Evolutionary conservation across 805 yeast genomes (phyloP), one percentile per base, ranked within the genome.

Genomic region (Cyberlindnera amylophila): DNA sequence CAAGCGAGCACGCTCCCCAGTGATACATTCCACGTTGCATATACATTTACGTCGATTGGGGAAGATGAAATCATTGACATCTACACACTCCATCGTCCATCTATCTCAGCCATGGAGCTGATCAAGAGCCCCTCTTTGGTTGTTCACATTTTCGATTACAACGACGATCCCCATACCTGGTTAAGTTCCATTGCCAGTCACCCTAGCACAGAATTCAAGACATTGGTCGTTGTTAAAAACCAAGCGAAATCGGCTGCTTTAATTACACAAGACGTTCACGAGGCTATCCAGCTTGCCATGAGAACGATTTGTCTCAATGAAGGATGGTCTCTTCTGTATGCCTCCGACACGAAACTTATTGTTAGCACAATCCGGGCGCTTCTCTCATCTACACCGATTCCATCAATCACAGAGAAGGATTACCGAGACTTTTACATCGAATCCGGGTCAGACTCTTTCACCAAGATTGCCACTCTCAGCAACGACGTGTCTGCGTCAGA

Each of bases 401-500:
- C 17, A 6, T 12, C n/a, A 21, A 15, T 15, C 4, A 13, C 9
- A 34, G 42, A 13, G 30, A 41, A 14, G 4, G 49, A 49, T 29
- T 44, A 53, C 9, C 41, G 54, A 6, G 57, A 61, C 23, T 52
- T 68, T 24, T 47, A 59, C 16, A 65, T 80, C 2, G 81, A 82
- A 0, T 42, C 45, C 6, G 79, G 75, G 0, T 64, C 71, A 63
- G 88, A 82, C 47, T 61, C 80, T 4, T 65, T 72, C 67, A 66
- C 67, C 16, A 72, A 77, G 50, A 79, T 82, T 21, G 52, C 62
- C 28, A 60, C 70, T 0, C 38, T 72, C 16, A 57, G 62, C 39
- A 12, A n/a, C 17, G n/a, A 23, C 10, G 8, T 19, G 28, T 12
- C 30, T 4, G 29, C 32, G n/a, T 6, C 30, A 4, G 38, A 28